Evolutionary conservation across 371 early-diverging fungal genomes (phyloP), one percentile per base, ranked within the genome.

Genomic region (Mortierella sp.): DNA sequence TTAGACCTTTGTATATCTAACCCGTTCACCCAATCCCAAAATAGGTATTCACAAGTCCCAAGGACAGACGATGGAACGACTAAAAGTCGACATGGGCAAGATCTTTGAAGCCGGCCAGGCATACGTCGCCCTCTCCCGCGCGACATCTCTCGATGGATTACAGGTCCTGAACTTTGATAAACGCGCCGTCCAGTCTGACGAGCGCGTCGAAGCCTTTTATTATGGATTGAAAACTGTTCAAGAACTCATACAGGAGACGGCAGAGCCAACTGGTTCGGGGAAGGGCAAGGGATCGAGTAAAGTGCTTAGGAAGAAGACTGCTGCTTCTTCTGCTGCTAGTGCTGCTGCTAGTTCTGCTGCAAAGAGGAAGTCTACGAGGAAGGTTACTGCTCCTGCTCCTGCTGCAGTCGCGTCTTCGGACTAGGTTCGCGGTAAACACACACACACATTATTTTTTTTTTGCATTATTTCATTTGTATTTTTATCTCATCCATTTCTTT

Each of bases 51-150:
- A 98, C 88, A 96, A 97, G 86, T 90, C 93, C 71, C 99, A 98
- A 88, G 99, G 98, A 0, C 97, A 97, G 90, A 97, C 98, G 48
- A 90, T 98, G 76, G 95, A 96, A 71, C 87, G 92, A 7, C 93
- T 96, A 11, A 88, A 93, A 74, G 93, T 98, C 5, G 97, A 98
- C 85, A 83, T 98, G 68, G 89, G 91, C 21, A 88, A 90, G 49
- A 90, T 93, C 21, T 98, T 98, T 93, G 97, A 95, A n/a, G 80
- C 73, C 60, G 90, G 99, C 0, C 97, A 97, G 81, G 97, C 95
- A 0, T 98, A 98, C 82, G 98, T 97, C 4, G 98, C 98, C 0
- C 83, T 98, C 16, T 95, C 95, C 7, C 88, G 98, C 16, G 96
- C 95, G 0, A 95, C 93, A 6, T 88, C 88, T n/a, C 76, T 94